These are phyloP conservation scores for Herpotrichia juniperi DNA, from an alignment of 2,329 filamentous ascomycete genomes.

Conservation along the genomic window DNA sequence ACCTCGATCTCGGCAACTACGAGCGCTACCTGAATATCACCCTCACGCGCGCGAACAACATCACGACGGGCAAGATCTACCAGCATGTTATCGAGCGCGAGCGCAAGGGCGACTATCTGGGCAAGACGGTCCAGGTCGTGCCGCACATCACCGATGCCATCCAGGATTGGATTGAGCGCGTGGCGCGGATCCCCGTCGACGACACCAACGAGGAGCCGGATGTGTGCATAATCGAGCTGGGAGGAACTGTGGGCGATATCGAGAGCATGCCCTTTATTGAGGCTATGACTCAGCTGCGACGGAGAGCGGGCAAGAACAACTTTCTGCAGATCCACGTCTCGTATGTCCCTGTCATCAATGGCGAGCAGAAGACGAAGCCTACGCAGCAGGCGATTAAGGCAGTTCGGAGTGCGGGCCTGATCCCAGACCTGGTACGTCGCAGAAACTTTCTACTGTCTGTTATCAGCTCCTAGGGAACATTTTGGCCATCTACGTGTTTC, in stretches of 20 bases:
- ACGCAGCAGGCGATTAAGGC: conserved; percentile 89
- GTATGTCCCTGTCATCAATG: conserved; percentile 77
- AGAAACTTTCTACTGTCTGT: not conserved
- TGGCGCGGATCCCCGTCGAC: conserved; percentile 85
- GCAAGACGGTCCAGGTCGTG: conserved; percentile 87
- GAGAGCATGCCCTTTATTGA: conserved; percentile 89
- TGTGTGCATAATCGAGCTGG: conserved; percentile 83
- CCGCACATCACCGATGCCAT: conserved; percentile 92
- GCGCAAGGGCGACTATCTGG: conserved; percentile 78
- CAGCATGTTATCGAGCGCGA: conserved; percentile 82
- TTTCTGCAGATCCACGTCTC: conserved; percentile 90
- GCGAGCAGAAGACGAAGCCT: conserved; percentile 95
- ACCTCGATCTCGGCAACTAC: conserved; percentile 78
- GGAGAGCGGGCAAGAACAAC: conserved; percentile 75
- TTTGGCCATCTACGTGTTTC: too few relatives aligned
- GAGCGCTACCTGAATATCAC: conserved; percentile 83
- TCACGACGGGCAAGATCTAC: conserved; percentile 98
- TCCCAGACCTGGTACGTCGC: conserved; percentile 62
- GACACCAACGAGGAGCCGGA: conserved; percentile 83
- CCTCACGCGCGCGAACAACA: conserved; percentile 87
- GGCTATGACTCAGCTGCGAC: conserved; percentile 78
- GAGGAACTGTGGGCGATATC: conserved; percentile 78
- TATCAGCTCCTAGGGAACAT: too few relatives aligned
- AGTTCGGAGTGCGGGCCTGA: conserved; percentile 77
- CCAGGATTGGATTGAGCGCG: conserved; percentile 89